Conservation (phyloP, 441 rosid species). For the Adansonia grandidieri region DNA sequence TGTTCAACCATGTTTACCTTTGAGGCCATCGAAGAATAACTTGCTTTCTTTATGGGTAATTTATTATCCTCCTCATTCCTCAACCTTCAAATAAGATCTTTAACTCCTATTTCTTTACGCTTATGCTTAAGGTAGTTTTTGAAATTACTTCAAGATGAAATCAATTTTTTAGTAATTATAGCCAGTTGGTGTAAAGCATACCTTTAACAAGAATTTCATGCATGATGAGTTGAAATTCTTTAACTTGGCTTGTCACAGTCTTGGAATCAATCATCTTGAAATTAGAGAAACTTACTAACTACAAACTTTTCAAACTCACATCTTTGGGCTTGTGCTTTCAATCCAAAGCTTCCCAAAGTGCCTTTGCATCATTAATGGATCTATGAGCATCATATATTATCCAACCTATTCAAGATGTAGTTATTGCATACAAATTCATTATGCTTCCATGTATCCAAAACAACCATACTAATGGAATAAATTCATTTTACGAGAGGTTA, state of each 20-base stretch:
- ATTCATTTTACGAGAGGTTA: not conserved
- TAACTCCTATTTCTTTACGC: not conserved
- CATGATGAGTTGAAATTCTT: not conserved
- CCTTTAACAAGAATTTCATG: not conserved
- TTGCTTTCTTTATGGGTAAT: not conserved
- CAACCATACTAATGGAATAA: not conserved
- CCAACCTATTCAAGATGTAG: not conserved
- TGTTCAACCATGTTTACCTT: not conserved
- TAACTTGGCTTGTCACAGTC: not conserved
- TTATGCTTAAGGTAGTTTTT: constrained; percentile 2
- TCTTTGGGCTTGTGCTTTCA: not conserved
- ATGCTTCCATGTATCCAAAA: not conserved
- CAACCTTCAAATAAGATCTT: not conserved
- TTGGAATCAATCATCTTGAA: not conserved
- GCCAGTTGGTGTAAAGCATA: not conserved
- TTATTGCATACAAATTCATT: not conserved
- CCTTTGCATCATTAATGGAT: not conserved
- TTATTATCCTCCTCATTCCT: not conserved
- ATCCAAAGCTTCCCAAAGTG: not conserved
- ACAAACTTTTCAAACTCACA: not conserved
- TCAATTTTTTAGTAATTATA: not conserved
- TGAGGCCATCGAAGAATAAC: not conserved
- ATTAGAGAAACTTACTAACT: not conserved
- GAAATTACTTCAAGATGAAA: not conserved
- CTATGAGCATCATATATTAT: not conserved